Evolutionary conservation across 164 flowering plant species (phyloP), one percentile per base, ranked within the genome.

Genomic region (Tetracentron sinense): DNA sequence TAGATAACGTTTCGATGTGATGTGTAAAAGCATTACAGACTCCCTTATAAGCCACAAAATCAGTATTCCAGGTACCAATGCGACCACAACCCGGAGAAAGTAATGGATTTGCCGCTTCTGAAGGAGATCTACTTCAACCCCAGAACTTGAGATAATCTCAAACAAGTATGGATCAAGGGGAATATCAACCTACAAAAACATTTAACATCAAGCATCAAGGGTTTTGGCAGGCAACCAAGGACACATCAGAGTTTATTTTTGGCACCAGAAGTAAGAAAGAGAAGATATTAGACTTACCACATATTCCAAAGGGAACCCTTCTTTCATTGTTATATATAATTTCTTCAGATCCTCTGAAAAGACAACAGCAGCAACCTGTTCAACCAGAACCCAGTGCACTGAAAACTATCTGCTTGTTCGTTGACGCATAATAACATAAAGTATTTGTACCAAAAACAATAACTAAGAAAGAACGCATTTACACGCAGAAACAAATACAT

Each of bases 111-210:
- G 93, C 57, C 81, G 71, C 74, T 82, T 88, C 79, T 91, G 92
- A 68, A 91, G 88, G 54, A 90, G 90, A 78, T 94, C 98, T 38
- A 94, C 97, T 77, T 94, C 98, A 78, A 75, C 97, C 68, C 96
- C 98, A 62, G 98, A 84, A 68, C 82, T 79, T 42, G 92, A 64
- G 73, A 91, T 86, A 22, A 67, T 77, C 78, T 89, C 98, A 83
- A 94, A 94, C 77, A 94, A 74, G 77, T 81, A 76, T 2, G 98
- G 98, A 74, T 94, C 98, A 42, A 94, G 87, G 33, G 98, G 98
- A 67, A 94, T 91, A 75, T 94, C 93, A 74, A 94, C 98, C 98
- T 94, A 72, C 46, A 66, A 77, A 73, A 55, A 60, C 23, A 63
- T n/a, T 47, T 23, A 48, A 61, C 42, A 59, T 58, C 58, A 62